phyloP scores from a whole-genome alignment of 2,329 filamentous ascomycete genomes.

The Fusarium caatingaense region DNA sequence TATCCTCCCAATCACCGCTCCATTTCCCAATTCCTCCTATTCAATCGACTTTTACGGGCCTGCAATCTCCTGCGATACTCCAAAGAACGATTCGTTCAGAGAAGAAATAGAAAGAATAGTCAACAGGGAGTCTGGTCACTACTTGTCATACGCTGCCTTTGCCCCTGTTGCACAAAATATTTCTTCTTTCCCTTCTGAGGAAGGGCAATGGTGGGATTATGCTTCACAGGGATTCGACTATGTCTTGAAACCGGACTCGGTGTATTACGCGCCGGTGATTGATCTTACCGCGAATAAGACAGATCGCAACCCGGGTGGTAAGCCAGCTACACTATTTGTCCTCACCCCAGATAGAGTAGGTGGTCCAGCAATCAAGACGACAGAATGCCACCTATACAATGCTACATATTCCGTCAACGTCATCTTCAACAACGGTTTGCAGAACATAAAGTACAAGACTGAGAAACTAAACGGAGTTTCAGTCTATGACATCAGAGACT shows the following conservation, averaged over 20 bases:
- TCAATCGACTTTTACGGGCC: constrained; percentile 4
- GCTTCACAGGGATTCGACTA: not conserved
- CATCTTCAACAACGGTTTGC: not conserved
- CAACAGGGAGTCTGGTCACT: accelerated
- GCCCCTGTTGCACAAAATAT: not conserved
- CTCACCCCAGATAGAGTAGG: accelerated
- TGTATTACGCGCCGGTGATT: too few relatives aligned
- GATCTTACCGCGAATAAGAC: not conserved
- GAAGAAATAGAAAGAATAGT: too few relatives aligned
- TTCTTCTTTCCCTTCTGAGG: too few relatives aligned
- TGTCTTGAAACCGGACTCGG: too few relatives aligned
- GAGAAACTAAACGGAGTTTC: not conserved
- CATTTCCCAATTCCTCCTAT: constrained; percentile 17
- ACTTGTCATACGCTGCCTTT: not conserved
- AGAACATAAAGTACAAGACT: not conserved
- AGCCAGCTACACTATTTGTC: not conserved
- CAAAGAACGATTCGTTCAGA: not conserved
- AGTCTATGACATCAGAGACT: accelerated
- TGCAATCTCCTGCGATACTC: not conserved
- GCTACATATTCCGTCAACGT: constrained; percentile 11
- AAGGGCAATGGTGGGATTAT: accelerated
- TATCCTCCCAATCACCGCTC: not conserved
- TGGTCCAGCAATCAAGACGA: not conserved
- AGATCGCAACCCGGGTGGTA: too few relatives aligned
- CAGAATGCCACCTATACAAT: constrained; percentile 11